Evolutionary conservation across 208 protist genomes (phyloP).

Genomic region (Wallacemonas sp.): DNA sequence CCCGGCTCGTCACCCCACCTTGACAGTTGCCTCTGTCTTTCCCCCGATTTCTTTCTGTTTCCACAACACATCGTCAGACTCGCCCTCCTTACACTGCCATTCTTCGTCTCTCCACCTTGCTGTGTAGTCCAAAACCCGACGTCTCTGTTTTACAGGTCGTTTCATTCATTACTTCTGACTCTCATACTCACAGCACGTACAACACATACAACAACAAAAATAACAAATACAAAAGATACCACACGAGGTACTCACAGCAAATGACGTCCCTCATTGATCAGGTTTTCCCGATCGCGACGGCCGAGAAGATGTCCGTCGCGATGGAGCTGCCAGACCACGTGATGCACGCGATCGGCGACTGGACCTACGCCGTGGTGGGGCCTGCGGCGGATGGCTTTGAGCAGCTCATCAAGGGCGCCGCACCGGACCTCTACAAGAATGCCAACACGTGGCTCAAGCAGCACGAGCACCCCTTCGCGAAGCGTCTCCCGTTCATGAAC

Average conservation of each 20-base stretch:
- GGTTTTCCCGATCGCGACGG: constrained; percentile 39
- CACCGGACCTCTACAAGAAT: constrained; percentile 23
- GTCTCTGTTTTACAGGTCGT: no score
- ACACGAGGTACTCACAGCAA: background rate
- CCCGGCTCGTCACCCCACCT: no score
- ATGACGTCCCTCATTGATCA: constrained; percentile 22
- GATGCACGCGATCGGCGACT: constrained; percentile 23
- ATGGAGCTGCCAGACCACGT: constrained; percentile 67
- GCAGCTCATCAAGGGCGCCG: constrained; percentile 19
- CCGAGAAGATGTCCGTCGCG: constrained; percentile 32
- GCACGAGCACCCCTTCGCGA: constrained; percentile 51
- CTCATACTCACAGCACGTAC: no score
- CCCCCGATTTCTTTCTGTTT: no score
- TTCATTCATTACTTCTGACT: no score
- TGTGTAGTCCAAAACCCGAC: no score
- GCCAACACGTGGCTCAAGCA: constrained; percentile 22
- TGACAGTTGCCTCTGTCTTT: no score
- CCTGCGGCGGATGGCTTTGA: constrained; percentile 34
- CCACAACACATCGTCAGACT: no score
- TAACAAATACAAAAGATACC: background rate
- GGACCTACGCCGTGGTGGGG: constrained; percentile 32
- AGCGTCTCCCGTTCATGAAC: constrained; percentile 52
- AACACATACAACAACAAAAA: no score
- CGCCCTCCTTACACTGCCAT: no score
- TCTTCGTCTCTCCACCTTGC: no score